A percentile compares a stretch with the other conserved stretches of the same genome.
These are phyloP conservation scores for Aspergillus brunneoviolaceus DNA, from an alignment of 2,329 filamentous ascomycete genomes.

Conservation along the genomic window DNA sequence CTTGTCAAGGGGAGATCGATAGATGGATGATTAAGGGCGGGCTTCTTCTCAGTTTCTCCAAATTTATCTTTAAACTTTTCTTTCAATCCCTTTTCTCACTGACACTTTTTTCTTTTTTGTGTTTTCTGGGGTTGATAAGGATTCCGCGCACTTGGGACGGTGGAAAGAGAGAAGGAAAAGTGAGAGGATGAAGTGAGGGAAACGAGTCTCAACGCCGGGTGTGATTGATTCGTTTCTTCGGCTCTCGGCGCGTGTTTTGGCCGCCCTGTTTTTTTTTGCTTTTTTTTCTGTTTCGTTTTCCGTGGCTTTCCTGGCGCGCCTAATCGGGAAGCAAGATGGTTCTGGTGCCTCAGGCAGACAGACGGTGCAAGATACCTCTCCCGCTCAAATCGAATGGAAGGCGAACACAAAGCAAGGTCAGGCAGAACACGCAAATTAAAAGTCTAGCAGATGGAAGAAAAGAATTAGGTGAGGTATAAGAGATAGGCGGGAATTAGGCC, in stretches of 20 bases:
- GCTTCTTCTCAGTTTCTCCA: constrained; percentile 8
- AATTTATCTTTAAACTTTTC: constrained; percentile 10
- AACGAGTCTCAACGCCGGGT: constrained; percentile 24
- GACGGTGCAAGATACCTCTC: constrained; percentile 4
- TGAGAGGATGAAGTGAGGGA: constrained; percentile 16
- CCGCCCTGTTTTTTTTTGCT: constrained; percentile 11
- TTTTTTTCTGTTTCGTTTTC: constrained; percentile 5
- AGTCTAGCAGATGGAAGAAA: constrained; percentile 15
- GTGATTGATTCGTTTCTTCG: constrained; percentile 17
- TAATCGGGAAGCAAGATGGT: neutral
- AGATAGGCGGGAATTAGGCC: constrained; percentile 20
- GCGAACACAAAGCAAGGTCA: neutral
- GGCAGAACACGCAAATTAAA: constrained; percentile 11
- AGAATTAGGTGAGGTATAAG: constrained; percentile 29
- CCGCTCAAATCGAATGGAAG: neutral
- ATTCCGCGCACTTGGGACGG: constrained; percentile 24
- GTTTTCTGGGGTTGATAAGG: constrained; percentile 18
- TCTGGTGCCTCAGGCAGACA: constrained; percentile 6
- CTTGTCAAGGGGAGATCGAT: constrained; percentile 13
- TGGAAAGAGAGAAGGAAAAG: constrained; percentile 19
- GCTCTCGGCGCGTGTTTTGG: constrained; percentile 23
- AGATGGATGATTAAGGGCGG: neutral
- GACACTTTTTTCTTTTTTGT: constrained; percentile 8
- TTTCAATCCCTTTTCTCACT: constrained; percentile 12
- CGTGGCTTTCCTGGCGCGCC: constrained; percentile 14